Percentiles rank a stretch among this genome's conserved stretches.
Evolutionary conservation across 2,329 filamentous ascomycete species (phyloP).

Genomic region (Thelonectria blattea): DNA sequence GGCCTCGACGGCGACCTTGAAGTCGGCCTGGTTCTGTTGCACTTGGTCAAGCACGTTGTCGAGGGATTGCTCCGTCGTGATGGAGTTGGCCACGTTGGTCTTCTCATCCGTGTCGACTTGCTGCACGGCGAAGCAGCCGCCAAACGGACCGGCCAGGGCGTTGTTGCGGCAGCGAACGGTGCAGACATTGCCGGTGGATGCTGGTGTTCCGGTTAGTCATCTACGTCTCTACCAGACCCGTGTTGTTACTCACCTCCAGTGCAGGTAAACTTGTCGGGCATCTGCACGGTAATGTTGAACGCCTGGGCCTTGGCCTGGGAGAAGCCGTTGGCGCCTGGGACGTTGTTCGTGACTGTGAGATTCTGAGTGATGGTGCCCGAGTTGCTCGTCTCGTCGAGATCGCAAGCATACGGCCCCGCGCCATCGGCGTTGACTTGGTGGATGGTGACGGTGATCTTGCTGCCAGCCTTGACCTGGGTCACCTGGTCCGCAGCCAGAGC

Average conservation of each 20-base stretch:
- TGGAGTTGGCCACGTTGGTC: slow-evolving; percentile 51
- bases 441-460: slow-evolving; percentile 61
- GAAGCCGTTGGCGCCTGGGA: slow-evolving; percentile 63
- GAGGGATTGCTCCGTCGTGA: slow-evolving; percentile 54
- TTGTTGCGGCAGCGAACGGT: slow-evolving; percentile 66
- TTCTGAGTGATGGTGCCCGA: slow-evolving; percentile 38
- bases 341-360: slow-evolving; percentile 62
- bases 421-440: slow-evolving; percentile 73
- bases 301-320: slow-evolving; percentile 60
- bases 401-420: slow-evolving; percentile 63
- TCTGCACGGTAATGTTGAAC: slow-evolving; percentile 62
- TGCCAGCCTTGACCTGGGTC: slow-evolving; percentile 56
- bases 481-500: slow-evolving; percentile 53
- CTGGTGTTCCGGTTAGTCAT: slow-evolving; percentile 35
- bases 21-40: slow-evolving; percentile 56
- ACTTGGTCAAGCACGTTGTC: slow-evolving; percentile 56
- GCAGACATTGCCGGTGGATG: slow-evolving; percentile 63
- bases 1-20: slow-evolving; percentile 48
- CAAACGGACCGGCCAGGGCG: slow-evolving; percentile 62
- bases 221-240: not conserved
- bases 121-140: slow-evolving; percentile 63
- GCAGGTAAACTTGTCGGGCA: slow-evolving; percentile 58
- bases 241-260: slow-evolving; percentile 52
- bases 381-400: slow-evolving; percentile 57
- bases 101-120: slow-evolving; percentile 53